Evolutionary conservation across 2,329 filamentous ascomycete species (phyloP), one percentile per base, ranked within the genome.

Genomic region (Fusarium phyllophilum): DNA sequence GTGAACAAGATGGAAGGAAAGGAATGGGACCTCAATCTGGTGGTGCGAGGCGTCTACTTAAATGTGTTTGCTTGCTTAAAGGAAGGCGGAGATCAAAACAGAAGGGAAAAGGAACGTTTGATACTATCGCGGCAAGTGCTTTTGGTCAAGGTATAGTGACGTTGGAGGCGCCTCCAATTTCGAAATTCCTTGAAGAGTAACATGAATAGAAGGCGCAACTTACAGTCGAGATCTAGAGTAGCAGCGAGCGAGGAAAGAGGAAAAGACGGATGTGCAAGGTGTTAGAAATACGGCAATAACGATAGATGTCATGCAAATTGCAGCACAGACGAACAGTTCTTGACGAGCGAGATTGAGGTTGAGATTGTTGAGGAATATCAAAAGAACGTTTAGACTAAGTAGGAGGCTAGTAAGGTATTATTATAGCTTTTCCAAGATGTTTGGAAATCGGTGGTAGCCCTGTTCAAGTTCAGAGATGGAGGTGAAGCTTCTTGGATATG

Each of bases 11-110:
- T 57, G 48, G 33, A 54, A 42, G 52, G 44, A 36, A 46, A 34
- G 55, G 18, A 48, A 58, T 36, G 54, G 46, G 38, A 60, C 9
- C 12, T 48, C 20, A 6, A 39, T 39, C 33, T 22, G 45, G 42
- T 33, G 56, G 68, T 66, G 72, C 59, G 65, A 75, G 49, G 46
- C 24, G 61, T 34, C 65, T 60, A 58, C 61, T 75, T 73, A 73
- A 64, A 73, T 68, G 63, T 63, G 60, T 74, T 75, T 66, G 57
- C 33, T 75, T 66, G 57, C 33, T 14, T 18, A 39, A 70, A 36
- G 55, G 42, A 54, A 72, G 56, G 59, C 38, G 69, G 24, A 38
- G 46, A 41, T 26, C n/a, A 24, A 26, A 46, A 66, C 36, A 57
- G 52, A 59, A 52, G 59, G 49, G 34, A 57, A 55, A 63, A 72